These are phyloP conservation scores for Claviceps quebecensis DNA, from an alignment of 2,329 filamentous ascomycete genomes.

Conservation along the genomic window DNA sequence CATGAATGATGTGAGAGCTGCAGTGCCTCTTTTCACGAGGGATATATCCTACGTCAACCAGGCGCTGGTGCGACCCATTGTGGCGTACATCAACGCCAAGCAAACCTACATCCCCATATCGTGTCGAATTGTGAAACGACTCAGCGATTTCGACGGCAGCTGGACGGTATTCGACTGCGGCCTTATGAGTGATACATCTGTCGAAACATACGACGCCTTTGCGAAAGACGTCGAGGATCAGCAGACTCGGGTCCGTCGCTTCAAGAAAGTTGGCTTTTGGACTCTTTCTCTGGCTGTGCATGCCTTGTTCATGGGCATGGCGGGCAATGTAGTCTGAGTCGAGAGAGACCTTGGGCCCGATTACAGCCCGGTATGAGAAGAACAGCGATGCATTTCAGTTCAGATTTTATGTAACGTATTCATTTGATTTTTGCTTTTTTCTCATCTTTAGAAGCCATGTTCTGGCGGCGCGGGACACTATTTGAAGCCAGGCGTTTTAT, in stretches of 20 bases:
- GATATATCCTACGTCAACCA: conserved; percentile 94
- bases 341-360: not conserved
- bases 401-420: not conserved
- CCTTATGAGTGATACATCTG: conserved; percentile 82
- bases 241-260: conserved; percentile 67
- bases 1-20: conserved; percentile 85
- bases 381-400: not conserved
- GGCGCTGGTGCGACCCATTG: conserved; percentile 85
- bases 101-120: conserved; percentile 91
- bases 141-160: conserved; percentile 81
- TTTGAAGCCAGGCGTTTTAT: conserved; percentile 1
- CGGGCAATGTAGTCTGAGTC: conserved; percentile 53
- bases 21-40: conserved; percentile 81
- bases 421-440: not conserved
- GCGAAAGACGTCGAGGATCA: conserved; percentile 82
- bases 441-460: not conserved
- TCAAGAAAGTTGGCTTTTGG: conserved; percentile 96
- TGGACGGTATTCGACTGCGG: conserved; percentile 94
- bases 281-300: conserved; percentile 84
- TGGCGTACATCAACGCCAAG: conserved; percentile 94
- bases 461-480: not conserved
- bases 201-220: conserved; percentile 91
- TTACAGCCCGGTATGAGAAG: not conserved
- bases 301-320: conserved; percentile 88
- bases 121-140: conserved; percentile 83